Evolutionary conservation across 2,329 filamentous ascomycete genomes (phyloP), one percentile per base, ranked within the genome.

Genomic region (Helotiales sp.): DNA sequence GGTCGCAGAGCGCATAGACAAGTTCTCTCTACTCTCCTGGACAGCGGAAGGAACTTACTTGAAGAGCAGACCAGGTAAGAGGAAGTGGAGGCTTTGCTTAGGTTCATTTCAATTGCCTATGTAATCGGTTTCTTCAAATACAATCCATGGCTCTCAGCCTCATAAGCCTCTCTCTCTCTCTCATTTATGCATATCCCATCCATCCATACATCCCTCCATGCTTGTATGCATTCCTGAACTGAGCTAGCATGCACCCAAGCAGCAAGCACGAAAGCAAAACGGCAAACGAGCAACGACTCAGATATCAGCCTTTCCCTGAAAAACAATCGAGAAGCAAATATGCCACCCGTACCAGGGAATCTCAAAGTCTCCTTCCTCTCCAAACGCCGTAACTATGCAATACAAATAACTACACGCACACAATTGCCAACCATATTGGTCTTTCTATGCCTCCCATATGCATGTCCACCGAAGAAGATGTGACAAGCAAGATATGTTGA

Each of bases 301-400:
- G 30, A 40, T 40, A 13, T 57, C 20, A 24, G 20, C 30, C 54
- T 6, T 17, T 30, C 22, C 30, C 30, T 43, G 37, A 43, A 6
- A 43, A 43, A 15, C 52, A 43, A 43, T 7, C 40, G 7, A 43
- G 6, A 55, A 32, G 7, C 26, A 54, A 37, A 34, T n/a, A 15
- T 40, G 8, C 30, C 30, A 20, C 28, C 34, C 49, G 43, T 37
- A 26, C 10, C 26, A 34, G 26, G 28, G 47, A 59, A 59, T 32
- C 20, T 49, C 40, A 45, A 20, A 20, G 40, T 45, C 40, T 20
- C 40, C 8, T 24, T 11, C 49, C 37, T 37, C 49, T 55, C 62
- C 54, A 59, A 64, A 64, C 63, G 57, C 63, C 63, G 22, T 20
- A 61, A 55, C 32, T 60, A 65, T 65, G 63, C 63, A 61, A 50